A percentile compares a stretch with the other conserved stretches of the same genome.
Evolutionary conservation across 257 asterid genomes (phyloP).

Genomic region (Solanum rostratum): DNA sequence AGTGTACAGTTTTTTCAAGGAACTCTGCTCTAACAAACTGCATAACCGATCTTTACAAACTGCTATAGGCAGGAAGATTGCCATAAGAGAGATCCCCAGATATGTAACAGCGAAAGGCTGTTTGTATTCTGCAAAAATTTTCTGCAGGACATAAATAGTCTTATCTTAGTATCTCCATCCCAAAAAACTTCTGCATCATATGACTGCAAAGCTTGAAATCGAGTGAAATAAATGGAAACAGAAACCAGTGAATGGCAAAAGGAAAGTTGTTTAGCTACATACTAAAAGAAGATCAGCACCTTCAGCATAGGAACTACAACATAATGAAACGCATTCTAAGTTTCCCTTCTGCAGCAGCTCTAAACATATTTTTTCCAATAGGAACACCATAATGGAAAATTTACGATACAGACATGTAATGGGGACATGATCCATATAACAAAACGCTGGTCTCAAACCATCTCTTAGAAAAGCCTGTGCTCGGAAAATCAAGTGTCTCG

Average conservation of each 20-base stretch:
- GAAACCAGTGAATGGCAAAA: neutral
- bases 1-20: slow-evolving; percentile 12
- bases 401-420: neutral
- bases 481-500: neutral
- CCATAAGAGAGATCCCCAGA: slow-evolving; percentile 71
- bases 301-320: neutral
- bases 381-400: neutral
- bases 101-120: slow-evolving; percentile 79
- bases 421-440: neutral
- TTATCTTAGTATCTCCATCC: neutral
- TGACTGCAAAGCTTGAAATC: neutral
- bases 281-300: neutral
- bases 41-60: slow-evolving; percentile 42
- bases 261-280: neutral
- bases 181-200: neutral
- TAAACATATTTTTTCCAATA: neutral
- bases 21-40: slow-evolving; percentile 16
- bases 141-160: neutral
- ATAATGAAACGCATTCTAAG: neutral
- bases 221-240: neutral
- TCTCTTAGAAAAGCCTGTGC: neutral
- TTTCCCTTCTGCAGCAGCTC: neutral
- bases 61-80: slow-evolving; percentile 62
- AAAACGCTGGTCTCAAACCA: neutral
- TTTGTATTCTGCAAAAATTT: slow-evolving; percentile 47